Evolutionary conservation across 2,329 filamentous ascomycete genomes (phyloP), one percentile per base, ranked within the genome.

Genomic region (Colletotrichum chrysophilum): DNA sequence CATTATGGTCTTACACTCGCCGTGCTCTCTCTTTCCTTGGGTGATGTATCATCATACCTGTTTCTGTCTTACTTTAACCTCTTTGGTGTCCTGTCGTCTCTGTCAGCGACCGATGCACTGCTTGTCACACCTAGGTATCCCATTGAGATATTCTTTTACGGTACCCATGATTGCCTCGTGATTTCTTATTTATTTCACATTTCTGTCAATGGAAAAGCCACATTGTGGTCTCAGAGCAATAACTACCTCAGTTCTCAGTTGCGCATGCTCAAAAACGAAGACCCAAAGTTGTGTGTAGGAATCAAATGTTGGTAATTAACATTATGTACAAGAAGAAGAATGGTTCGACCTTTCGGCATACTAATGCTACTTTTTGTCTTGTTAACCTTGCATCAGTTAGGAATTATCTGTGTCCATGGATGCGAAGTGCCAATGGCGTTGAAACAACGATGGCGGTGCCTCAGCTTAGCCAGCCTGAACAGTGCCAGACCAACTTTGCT

Each of bases 91-190:
- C 38, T n/a, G 18, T 12, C 3, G 38, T 43, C 9, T n/a, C 9
- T 12, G 9, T n/a, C 18, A 0, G 18, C 16, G 18, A 43, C 8
- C 1, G 2, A 0, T 38, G 1, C 4, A n/a, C 3, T 43, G 38
- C 16, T 10, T 0, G 0, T n/a, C 38, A n/a, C 18, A n/a, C 16
- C 4, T 2, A n/a, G n/a, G n/a, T n/a, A 0, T 43, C 9, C 9
- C 0, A 18, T 10, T 4, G 9, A 43, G 16, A 43, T 12, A 43
- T 43, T n/a, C 10, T 43, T 43, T 5, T n/a, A 43, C 38, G 1
- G 18, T 43, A 6, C 1, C 8, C 1, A n/a, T n/a, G 2, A n/a
- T n/a, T 12, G 8, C 18, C 9, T n/a, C 38, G 18, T 43, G 0
- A n/a, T n/a, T 10, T n/a, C 9, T 6, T 10, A 0, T 43, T 10